These are phyloP conservation scores for Lipomyces orientalis DNA, from an alignment of 805 yeast genomes.

Conservation along the genomic window DNA sequence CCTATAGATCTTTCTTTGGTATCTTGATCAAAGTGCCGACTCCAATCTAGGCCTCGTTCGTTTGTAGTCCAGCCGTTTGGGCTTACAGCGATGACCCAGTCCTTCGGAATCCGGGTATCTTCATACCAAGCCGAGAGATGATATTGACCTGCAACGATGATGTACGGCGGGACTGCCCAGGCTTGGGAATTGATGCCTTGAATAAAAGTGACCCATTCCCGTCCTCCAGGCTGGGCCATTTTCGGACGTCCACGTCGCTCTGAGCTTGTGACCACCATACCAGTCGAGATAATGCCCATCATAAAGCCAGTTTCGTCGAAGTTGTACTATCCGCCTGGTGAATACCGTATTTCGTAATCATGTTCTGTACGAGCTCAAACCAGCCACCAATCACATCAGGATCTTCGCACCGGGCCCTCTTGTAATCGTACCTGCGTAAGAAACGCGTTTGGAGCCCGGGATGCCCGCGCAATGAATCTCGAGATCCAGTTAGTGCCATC, in stretches of 20 bases:
- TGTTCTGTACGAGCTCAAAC: constrained; percentile 7
- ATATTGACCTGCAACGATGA: constrained; percentile 5
- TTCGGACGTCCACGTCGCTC: neutral
- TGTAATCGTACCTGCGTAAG: constrained; percentile 4
- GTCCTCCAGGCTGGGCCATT: neutral
- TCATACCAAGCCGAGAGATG: constrained; percentile 12
- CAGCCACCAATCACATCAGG: neutral
- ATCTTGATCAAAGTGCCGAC: constrained; percentile 12
- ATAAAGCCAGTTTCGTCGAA: neutral
- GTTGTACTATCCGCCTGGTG: constrained; percentile 9
- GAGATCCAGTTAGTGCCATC: neutral
- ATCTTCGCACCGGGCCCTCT: neutral
- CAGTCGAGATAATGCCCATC: constrained; percentile 4
- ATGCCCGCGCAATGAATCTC: neutral
- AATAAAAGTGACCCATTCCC: neutral
- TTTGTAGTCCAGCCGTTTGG: constrained; percentile 17
- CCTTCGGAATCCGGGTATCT: constrained; percentile 7
- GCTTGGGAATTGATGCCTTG: constrained; percentile 12
- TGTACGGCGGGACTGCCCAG: constrained; percentile 19
- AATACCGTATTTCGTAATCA: constrained; percentile 6
- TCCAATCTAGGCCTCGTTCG: constrained; percentile 9
- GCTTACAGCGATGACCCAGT: constrained; percentile 9
- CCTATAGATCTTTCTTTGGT: constrained; percentile 19
- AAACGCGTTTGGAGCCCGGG: constrained; percentile 6
- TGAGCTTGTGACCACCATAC: constrained; percentile 5